phyloP scores from a whole-genome alignment of 2,329 filamentous ascomycete species.

The Aspergillus caelatus region DNA sequence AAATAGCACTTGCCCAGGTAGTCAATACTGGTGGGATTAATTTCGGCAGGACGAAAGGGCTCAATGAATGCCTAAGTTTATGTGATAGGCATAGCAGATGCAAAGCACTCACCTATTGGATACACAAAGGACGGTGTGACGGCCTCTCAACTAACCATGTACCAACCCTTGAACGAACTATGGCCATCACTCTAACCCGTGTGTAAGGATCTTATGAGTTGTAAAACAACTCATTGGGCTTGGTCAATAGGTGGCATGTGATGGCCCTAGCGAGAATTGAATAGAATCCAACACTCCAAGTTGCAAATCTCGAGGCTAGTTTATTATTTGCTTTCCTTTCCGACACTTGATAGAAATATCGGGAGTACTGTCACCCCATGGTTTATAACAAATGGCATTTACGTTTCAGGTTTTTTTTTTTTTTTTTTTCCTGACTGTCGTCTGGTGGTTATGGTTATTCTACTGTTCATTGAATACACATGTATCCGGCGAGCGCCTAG shows the following conservation, averaged over 20 bases:
- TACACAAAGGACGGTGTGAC: not conserved
- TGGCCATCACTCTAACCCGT: not conserved
- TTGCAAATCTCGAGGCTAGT: no score
- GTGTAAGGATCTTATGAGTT: no score
- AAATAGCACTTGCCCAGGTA: not conserved
- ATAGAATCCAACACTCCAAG: no score
- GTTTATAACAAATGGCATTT: no score
- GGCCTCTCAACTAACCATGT: not conserved
- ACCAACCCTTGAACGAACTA: not conserved
- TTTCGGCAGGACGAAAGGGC: not conserved
- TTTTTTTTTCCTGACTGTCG: no score
- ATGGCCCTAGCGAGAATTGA: no score
- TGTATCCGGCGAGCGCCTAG: accelerated
- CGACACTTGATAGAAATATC: not conserved
- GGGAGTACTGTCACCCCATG: no score
- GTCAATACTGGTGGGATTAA: not conserved
- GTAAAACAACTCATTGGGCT: no score
- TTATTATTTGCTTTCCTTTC: not conserved
- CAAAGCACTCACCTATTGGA: not conserved
- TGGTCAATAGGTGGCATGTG: no score
- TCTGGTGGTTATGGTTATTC: no score
- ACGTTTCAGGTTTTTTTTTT: no score
- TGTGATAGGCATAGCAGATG: not conserved
- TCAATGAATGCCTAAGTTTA: not conserved
- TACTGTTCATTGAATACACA: no score